Evolutionary conservation across 768 basidiomycete species (phyloP).

Genomic region (Boletus sensibilis): DNA sequence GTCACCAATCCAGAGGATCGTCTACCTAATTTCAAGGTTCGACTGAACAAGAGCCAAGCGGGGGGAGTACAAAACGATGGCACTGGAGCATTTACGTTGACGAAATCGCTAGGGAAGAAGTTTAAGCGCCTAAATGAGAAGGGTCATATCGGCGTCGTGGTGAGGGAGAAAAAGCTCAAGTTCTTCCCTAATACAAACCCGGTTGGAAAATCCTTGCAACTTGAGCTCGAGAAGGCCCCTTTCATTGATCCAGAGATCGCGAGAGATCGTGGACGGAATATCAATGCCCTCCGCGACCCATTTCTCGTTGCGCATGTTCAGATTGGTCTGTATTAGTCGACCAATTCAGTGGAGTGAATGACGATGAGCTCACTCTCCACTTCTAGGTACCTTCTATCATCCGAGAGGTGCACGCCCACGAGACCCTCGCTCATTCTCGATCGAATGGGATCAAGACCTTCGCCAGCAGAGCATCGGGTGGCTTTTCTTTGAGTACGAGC

Average conservation of each 20-base stretch:
- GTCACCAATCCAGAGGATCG: conserved; percentile 22
- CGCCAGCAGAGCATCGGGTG: conserved; percentile 46
- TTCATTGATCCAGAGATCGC: conserved; percentile 56
- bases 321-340: conserved; percentile 49
- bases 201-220: conserved; percentile 17
- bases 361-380: background rate
- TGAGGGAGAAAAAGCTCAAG: conserved; percentile 41
- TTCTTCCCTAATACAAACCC: conserved; percentile 16
- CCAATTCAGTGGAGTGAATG: background rate
- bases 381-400: conserved; percentile 30
- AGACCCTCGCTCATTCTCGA: conserved; percentile 55
- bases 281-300: conserved; percentile 43
- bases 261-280: conserved; percentile 45
- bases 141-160: conserved; percentile 38
- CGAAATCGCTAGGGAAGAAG: conserved; percentile 37
- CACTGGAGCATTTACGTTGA: conserved; percentile 36
- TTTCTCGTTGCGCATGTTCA: conserved; percentile 64
- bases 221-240: conserved; percentile 51
- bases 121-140: conserved; percentile 46
- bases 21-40: conserved; percentile 60
- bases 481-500: conserved; percentile 64
- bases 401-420: conserved; percentile 25
- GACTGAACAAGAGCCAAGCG: conserved; percentile 46
- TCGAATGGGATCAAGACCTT: conserved; percentile 66
- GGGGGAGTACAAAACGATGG: conserved; percentile 62